Evolutionary conservation across 371 early-diverging fungal species (phyloP).

Genomic region (Actinomortierella wolfii): DNA sequence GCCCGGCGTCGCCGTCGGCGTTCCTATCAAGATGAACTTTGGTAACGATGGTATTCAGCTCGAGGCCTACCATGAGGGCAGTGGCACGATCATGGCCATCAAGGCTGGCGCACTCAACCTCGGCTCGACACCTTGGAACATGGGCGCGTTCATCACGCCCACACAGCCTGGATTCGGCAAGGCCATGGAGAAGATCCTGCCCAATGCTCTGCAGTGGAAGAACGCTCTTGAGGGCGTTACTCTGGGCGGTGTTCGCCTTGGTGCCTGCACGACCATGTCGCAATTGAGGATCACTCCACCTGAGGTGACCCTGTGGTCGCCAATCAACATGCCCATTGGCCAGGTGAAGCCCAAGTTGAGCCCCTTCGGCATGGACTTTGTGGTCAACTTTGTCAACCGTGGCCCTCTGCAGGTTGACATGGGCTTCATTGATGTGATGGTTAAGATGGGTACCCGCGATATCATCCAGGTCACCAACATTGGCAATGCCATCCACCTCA

Average conservation of each 20-base stretch:
- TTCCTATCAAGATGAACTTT: constrained; percentile 46
- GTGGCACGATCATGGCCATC: constrained; percentile 18
- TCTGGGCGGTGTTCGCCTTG: constrained; percentile 27
- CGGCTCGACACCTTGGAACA: constrained; percentile 26
- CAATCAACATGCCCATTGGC: constrained; percentile 26
- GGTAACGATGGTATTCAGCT: constrained; percentile 34
- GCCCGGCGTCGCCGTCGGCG: constrained; percentile 26
- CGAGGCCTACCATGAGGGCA: constrained; percentile 16
- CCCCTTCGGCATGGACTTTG: constrained; percentile 36
- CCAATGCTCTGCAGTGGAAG: constrained; percentile 37
- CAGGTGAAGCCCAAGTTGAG: constrained; percentile 19
- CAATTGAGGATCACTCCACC: constrained; percentile 36
- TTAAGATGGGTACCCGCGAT: constrained; percentile 7
- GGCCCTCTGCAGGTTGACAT: constrained; percentile 42
- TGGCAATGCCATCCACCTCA: constrained; percentile 28
- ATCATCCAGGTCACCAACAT: constrained; percentile 27
- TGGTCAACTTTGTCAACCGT: constrained; percentile 19
- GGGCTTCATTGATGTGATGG: constrained; percentile 29
- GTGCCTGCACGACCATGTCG: constrained; percentile 21
- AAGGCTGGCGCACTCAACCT: constrained; percentile 28
- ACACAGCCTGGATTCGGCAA: constrained; percentile 20
- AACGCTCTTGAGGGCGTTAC: constrained; percentile 43
- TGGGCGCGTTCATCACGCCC: constrained; percentile 21
- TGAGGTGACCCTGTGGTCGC: constrained; percentile 32
- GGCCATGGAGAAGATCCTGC: constrained; percentile 33